Percentiles rank a stretch among this genome's conserved stretches.
These are phyloP conservation scores for Thalassiosira hispida DNA, from an alignment of 352 stramenopile genomes.

Conservation along the genomic window DNA sequence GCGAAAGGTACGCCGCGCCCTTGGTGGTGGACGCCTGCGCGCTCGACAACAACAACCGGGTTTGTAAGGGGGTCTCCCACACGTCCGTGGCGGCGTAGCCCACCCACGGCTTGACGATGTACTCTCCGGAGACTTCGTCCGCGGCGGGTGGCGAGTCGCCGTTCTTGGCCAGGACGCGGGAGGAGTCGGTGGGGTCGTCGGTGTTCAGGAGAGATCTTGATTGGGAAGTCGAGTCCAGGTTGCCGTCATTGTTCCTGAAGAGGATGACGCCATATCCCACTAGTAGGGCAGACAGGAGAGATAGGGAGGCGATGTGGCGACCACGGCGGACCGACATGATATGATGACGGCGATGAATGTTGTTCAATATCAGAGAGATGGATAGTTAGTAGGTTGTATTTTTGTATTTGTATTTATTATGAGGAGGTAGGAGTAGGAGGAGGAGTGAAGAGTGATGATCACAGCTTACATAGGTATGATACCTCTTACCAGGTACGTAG, in stretches of 20 bases:
- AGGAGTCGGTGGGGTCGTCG: background rate
- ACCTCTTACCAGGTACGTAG: too few species aligned
- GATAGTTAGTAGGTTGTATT: too few species aligned
- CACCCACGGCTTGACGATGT: background rate
- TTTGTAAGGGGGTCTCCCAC: background rate
- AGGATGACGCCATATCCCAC: background rate
- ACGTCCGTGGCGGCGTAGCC: background rate
- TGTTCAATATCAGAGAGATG: too few species aligned
- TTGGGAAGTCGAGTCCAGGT: background rate
- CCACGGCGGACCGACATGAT: too few species aligned
- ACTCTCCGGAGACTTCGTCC: background rate
- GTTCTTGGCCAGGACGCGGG: background rate
- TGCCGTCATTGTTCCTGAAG: background rate
- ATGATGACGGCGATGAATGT: too few species aligned
- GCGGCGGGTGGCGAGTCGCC: too few species aligned
- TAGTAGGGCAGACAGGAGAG: background rate
- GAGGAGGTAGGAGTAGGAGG: too few species aligned
- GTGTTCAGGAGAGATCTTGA: background rate
- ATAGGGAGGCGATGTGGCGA: background rate
- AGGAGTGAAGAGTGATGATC: too few species aligned
- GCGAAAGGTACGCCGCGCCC: background rate
- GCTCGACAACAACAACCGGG: background rate
- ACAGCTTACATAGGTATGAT: too few species aligned
- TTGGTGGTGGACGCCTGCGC: background rate
- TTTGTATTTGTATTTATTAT: too few species aligned